These are phyloP conservation scores for Hygrophorus pudorinus DNA, from an alignment of 768 basidiomycete genomes.

Conservation along the genomic window DNA sequence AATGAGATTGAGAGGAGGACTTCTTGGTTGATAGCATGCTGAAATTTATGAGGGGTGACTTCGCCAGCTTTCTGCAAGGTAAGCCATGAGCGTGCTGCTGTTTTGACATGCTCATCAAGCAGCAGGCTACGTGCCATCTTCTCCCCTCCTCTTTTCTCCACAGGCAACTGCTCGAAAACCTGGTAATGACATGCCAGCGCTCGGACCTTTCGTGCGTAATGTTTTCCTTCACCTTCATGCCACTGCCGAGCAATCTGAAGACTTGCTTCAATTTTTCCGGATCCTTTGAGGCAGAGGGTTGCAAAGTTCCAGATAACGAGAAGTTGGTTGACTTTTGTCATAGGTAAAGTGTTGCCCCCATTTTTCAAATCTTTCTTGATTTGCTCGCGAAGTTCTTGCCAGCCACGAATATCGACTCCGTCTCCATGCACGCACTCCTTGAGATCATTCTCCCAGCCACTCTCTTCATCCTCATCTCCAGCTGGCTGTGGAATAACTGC, in stretches of 20 bases:
- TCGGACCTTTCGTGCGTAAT: slow-evolving; percentile 13
- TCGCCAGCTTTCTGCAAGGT: slow-evolving; percentile 4
- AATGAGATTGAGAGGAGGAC: slow-evolving; percentile 11
- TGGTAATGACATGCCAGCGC: too few relatives aligned
- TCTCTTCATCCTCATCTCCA: slow-evolving; percentile 1
- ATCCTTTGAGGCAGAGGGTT: too few relatives aligned
- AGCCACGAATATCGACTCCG: slow-evolving; percentile 5
- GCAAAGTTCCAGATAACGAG: slow-evolving; percentile 16
- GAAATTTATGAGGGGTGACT: slow-evolving; percentile 8
- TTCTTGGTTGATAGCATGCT: slow-evolving; percentile 7
- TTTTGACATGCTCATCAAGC: slow-evolving; percentile 8
- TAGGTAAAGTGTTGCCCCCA: slow-evolving; percentile 7
- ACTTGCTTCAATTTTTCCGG: slow-evolving; percentile 13
- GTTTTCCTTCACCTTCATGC: slow-evolving; percentile 15
- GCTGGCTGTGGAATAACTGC: too few relatives aligned
- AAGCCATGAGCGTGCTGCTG: slow-evolving; percentile 10
- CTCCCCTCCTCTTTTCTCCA: slow-evolving; percentile 10
- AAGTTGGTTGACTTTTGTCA: slow-evolving; percentile 14
- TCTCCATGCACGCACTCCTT: slow-evolving; percentile 1
- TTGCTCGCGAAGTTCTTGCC: slow-evolving; percentile 11
- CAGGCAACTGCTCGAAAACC: slow-evolving; percentile 15
- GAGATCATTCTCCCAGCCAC: slow-evolving; percentile 15
- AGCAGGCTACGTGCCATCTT: slow-evolving; percentile 6
- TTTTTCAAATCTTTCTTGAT: slow-evolving; percentile 15
- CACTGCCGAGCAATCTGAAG: slow-evolving; percentile 18